Conservation (phyloP, 2,329 filamentous ascomycete species). For the Ceratocystis alfenasii region DNA sequence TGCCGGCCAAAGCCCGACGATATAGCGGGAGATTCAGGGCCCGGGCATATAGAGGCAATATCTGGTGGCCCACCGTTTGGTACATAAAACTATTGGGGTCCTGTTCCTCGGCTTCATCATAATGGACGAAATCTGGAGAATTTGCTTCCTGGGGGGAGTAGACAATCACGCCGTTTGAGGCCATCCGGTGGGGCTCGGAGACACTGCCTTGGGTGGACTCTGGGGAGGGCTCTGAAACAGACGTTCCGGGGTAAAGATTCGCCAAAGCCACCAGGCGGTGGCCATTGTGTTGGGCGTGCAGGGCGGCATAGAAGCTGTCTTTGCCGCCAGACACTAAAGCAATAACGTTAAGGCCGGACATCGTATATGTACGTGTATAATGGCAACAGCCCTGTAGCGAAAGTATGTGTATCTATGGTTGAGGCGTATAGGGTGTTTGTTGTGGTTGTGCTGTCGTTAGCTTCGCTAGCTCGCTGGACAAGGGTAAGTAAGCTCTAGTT, state of each 20-base stretch:
- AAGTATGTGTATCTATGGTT: background rate
- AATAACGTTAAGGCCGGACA: conserved; percentile 56
- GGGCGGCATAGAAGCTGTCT: conserved; percentile 85
- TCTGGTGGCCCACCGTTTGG: conserved; percentile 83
- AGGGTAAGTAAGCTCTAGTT: background rate
- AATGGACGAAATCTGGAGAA: conserved; percentile 12
- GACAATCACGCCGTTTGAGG: conserved; percentile 24
- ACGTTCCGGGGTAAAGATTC: conserved; percentile 58
- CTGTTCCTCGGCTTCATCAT: conserved; percentile 26
- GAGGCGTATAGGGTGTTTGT: background rate
- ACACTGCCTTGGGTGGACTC: background rate
- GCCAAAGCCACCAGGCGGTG: conserved; percentile 78
- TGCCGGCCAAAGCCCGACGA: conserved; percentile 60
- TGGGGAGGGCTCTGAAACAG: background rate
- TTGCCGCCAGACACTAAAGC: conserved; percentile 92
- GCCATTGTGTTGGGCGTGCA: conserved; percentile 79
- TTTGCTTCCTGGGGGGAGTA: conserved; percentile 20
- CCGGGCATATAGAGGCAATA: conserved; percentile 72
- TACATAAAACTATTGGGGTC: conserved; percentile 98
- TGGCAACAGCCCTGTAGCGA: background rate
- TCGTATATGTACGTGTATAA: background rate
- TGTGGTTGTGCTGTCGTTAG: conserved; percentile 5
- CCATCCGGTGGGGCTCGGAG: conserved; percentile 10
- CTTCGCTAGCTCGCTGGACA: background rate
- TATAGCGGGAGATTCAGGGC: conserved; percentile 77